Percentiles rank a stretch among this genome's conserved stretches.
These are phyloP conservation scores for Anisodus acutangulus DNA, from an alignment of 257 asterid genomes.

Conservation along the genomic window DNA sequence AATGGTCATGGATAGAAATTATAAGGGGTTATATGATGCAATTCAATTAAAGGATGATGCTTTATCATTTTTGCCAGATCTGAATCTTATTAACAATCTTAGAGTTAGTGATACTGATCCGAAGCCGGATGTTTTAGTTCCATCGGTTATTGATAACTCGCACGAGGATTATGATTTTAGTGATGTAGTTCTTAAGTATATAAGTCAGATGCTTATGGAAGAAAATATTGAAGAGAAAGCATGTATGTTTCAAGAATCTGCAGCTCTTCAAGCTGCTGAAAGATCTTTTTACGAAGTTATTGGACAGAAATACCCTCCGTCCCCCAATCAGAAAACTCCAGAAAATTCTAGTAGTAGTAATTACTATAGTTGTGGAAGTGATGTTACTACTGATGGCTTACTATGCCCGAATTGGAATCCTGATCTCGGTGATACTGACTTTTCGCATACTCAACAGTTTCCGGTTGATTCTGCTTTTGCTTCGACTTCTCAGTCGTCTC, in stretches of 20 bases:
- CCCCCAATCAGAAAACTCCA: conserved; percentile 39
- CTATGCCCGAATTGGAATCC: conserved; percentile 53
- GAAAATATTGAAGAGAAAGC: conserved; percentile 77
- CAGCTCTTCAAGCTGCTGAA: conserved; percentile 84
- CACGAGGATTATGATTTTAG: conserved; percentile 70
- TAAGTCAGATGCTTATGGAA: conserved; percentile 76
- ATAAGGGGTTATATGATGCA: conserved; percentile 35
- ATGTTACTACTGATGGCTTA: conserved; percentile 26
- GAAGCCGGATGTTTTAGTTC: conserved; percentile 34
- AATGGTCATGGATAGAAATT: conserved; percentile 66
- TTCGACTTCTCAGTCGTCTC: conserved; percentile 27
- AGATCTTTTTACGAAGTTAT: conserved; percentile 75
- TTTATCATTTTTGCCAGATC: conserved; percentile 28
- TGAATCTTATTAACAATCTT: conserved; percentile 38
- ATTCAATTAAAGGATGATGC: conserved; percentile 33
- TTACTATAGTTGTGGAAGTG: conserved; percentile 15
- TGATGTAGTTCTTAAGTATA: conserved; percentile 66
- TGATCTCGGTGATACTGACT: conserved; percentile 31
- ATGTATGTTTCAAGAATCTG: conserved; percentile 76
- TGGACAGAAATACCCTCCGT: conserved; percentile 54
- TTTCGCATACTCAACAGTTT: not conserved
- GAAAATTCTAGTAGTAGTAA: conserved; percentile 29
- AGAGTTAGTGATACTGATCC: conserved; percentile 38
- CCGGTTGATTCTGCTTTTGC: not conserved
- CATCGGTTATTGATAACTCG: conserved; percentile 41